Evolutionary conservation across 805 yeast genomes (phyloP).

Genomic region (Barnettozyma sucrosica): DNA sequence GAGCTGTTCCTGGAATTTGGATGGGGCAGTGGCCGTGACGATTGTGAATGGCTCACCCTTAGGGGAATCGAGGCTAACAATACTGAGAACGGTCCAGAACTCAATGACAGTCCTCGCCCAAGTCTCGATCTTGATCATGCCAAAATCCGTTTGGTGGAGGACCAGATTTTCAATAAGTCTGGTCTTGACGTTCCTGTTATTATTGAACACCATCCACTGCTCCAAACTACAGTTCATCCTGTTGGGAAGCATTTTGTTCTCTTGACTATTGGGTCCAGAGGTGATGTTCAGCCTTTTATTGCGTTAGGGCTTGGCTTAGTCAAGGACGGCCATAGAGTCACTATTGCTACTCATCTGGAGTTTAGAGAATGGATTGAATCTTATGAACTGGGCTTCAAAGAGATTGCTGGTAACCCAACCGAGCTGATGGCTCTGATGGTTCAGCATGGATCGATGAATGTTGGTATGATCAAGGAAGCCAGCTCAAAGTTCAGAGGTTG

Average conservation of each 20-base stretch:
- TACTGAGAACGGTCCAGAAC: constrained; percentile 39
- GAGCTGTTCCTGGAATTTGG: constrained; percentile 75
- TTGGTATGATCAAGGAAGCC: constrained; percentile 78
- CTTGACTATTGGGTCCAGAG: constrained; percentile 89
- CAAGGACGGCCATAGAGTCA: constrained; percentile 77
- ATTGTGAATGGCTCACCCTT: constrained; percentile 52
- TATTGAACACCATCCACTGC: constrained; percentile 57
- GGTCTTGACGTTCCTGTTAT: constrained; percentile 67
- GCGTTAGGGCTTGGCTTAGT: constrained; percentile 78
- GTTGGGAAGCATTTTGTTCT: constrained; percentile 51
- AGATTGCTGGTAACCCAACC: constrained; percentile 89
- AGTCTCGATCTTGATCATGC: constrained; percentile 43
- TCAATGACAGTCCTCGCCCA: constrained; percentile 21
- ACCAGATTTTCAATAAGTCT: constrained; percentile 48
- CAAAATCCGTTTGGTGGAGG: constrained; percentile 60
- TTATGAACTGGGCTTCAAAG: constrained; percentile 63
- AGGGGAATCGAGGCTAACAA: constrained; percentile 35
- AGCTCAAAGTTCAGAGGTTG: constrained; percentile 72
- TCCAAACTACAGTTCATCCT: constrained; percentile 48
- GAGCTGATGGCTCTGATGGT: constrained; percentile 92
- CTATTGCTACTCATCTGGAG: constrained; percentile 82
- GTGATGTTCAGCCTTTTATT: constrained; percentile 95
- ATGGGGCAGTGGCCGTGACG: constrained; percentile 60
- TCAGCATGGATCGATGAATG: constrained; percentile 80
- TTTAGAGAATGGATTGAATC: constrained; percentile 67